These are phyloP conservation scores for Gossypium raimondii DNA, from an alignment of 345 rosid species.

Conservation along the genomic window DNA sequence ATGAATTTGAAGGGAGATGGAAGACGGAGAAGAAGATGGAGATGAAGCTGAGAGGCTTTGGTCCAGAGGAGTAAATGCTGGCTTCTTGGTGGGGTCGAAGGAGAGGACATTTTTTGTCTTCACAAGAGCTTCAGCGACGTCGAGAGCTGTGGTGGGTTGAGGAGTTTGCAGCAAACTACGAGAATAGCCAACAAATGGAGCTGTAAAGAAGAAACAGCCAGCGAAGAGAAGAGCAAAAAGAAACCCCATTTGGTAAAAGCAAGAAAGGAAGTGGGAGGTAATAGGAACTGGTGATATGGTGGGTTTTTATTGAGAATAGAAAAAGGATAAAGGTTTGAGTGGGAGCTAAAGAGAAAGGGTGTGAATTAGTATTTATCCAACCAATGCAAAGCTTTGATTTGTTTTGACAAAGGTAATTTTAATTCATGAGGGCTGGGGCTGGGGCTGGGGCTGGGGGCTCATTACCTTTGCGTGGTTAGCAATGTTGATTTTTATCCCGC, in stretches of 20 bases:
- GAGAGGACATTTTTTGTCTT: constrained; percentile 25
- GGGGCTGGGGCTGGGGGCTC: constrained; percentile 15
- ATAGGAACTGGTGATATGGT: neutral
- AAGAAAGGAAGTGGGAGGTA: neutral
- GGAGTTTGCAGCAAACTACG: constrained; percentile 26
- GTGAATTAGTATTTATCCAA: neutral
- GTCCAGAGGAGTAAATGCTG: constrained; percentile 23
- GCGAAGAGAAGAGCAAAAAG: constrained; percentile 15
- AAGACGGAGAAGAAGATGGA: constrained; percentile 20
- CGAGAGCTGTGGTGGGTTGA: constrained; percentile 26
- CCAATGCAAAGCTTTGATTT: neutral
- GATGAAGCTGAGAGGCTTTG: constrained; percentile 19
- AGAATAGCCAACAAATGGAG: constrained; percentile 26
- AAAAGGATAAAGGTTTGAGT: neutral
- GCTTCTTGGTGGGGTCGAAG: constrained; percentile 16
- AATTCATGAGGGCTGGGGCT: neutral
- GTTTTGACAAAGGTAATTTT: neutral
- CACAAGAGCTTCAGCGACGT: constrained; percentile 41
- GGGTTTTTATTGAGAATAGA: neutral
- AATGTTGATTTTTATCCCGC: neutral
- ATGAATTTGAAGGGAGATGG: constrained; percentile 44
- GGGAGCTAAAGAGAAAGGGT: neutral
- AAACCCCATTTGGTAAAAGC: constrained; percentile 8
- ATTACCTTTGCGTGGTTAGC: constrained; percentile 26
- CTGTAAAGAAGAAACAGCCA: constrained; percentile 16